Evolutionary conservation across 2,329 filamentous ascomycete species (phyloP), one percentile per base, ranked within the genome.

Genomic region (Moelleriella libera): DNA sequence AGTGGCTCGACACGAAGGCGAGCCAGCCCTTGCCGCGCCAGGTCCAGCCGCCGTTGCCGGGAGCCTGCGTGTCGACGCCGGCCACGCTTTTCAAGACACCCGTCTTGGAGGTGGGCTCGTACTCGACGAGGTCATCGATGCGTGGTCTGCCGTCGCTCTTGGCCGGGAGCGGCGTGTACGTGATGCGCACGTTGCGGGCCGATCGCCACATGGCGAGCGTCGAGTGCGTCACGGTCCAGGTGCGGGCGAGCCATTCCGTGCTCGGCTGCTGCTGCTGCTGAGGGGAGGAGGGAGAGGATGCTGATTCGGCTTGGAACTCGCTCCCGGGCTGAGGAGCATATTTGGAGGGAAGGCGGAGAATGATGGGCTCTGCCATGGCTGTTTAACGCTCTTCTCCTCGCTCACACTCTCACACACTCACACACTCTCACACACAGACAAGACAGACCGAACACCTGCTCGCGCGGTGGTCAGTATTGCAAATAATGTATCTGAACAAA

Each of bases 21-120:
- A 94, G 64, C 76, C 74, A 77, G 7, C 86, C 84, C 57, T 80
- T 85, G 7, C 88, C 88, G 44, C 85, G 72, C 88, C 88, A 94
- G 56, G 83, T 72, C 80, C 84, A 85, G 29, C 60, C 34, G 66
- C 68, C 30, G n/a, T n/a, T n/a, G n/a, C 12, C 52, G 1, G 54
- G 43, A 28, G 52, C 60, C 60, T 53, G 60, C 10, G 68, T 74
- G 63, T 89, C 85, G 48, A 85, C 60, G 37, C 86, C 86, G 10
- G 70, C 61, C 31, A 92, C 75, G 3, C 66, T 72, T 60, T 80
- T 83, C 52, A 79, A 58, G 66, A 74, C 58, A 53, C 60, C 64
- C 43, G 65, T 55, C 47, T 66, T 67, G 44, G 63, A 63, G 52
- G 72, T 66, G 44, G 72, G 68, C 61, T 84, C 79, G 62, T 86